These are phyloP conservation scores for Calonectria pseudoturangicola DNA, from an alignment of 2,329 filamentous ascomycete genomes.

Conservation along the genomic window DNA sequence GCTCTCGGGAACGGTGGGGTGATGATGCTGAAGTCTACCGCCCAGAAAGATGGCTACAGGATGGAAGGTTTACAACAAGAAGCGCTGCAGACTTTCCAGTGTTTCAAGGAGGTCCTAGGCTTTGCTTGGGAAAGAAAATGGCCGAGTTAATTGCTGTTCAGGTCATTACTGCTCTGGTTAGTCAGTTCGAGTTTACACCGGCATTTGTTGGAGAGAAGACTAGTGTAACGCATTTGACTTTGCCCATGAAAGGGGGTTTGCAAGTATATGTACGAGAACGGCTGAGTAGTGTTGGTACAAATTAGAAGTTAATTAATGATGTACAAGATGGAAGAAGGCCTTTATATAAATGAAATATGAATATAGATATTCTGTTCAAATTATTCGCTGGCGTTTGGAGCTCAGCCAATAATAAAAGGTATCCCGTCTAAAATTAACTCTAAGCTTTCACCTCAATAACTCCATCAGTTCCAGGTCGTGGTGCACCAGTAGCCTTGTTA, in stretches of 20 bases:
- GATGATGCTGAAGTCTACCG: constrained; percentile 72
- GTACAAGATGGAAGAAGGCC: no score
- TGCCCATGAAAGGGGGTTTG: constrained; percentile 78
- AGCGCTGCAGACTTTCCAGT: constrained; percentile 76
- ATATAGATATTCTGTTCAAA: not conserved
- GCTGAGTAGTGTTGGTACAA: not conserved
- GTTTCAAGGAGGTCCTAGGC: constrained; percentile 78
- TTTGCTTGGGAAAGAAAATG: constrained; percentile 79
- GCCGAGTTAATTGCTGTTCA: constrained; percentile 76
- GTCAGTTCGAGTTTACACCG: constrained; percentile 70
- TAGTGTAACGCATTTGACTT: constrained; percentile 76
- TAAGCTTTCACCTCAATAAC: constrained; percentile 9
- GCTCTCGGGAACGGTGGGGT: constrained; percentile 74
- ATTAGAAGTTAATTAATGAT: not conserved
- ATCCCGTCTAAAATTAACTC: not conserved
- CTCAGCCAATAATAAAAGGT: not conserved
- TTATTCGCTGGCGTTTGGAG: not conserved
- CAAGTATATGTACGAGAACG: constrained; percentile 58
- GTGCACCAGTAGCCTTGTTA: constrained; percentile 20
- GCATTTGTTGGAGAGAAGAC: constrained; percentile 68
- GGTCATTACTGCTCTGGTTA: constrained; percentile 70
- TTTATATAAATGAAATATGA: not conserved
- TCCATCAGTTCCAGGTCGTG: constrained; percentile 18
- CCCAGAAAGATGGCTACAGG: constrained; percentile 74
- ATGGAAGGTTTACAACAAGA: constrained; percentile 61